Evolutionary conservation across 352 stramenopile genomes (phyloP), one percentile per base, ranked within the genome.

Genomic region (Globisporangium spinosum): DNA sequence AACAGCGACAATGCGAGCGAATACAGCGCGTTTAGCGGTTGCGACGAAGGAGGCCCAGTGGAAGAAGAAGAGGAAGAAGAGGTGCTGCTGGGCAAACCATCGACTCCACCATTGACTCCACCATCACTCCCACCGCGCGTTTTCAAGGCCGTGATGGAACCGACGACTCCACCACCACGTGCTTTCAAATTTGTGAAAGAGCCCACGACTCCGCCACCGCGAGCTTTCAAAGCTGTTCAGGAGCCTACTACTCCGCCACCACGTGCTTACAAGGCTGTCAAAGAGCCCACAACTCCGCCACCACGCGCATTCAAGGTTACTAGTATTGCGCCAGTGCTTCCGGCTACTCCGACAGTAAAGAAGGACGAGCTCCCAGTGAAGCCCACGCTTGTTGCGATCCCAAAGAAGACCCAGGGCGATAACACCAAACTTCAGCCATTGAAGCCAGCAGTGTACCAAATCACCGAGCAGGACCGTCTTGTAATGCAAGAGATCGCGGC

Each of bases 401-500:
- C 17, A 61, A 29, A 27, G 55, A 61, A 45, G 15, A n/a, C 29
- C 17, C 27, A 20, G 27, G 17, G 7, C 8, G 17, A 60, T 20
- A 12, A 20, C n/a, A 4, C 55, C n/a, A 27, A 43, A 6, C 15
- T 45, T 8, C 35, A 61, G 55, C 9, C 32, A 22, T 23, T 38
- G 4, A 71, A 63, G 25, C 71, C 69, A 55, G 68, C 67, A 20
- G 74, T 67, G n/a, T 85, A 83, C 67, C 54, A 73, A 23, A 64
- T 80, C 35, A 77, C 73, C 2, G 66, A 71, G 47, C 72, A 58
- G 62, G 80, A 85, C 20, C 58, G 67, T 43, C 61, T 67, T 17
- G 67, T 79, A 8, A 87, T 89, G 77, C 67, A 60, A 0, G 64
- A 81, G 20, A 82, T 89, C 9, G 70, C 69, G 23, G 75, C 75